Percentiles rank a stretch among this genome's conserved stretches.
Conservation (phyloP, 257 asterid species). For the Petunia secreta region DNA sequence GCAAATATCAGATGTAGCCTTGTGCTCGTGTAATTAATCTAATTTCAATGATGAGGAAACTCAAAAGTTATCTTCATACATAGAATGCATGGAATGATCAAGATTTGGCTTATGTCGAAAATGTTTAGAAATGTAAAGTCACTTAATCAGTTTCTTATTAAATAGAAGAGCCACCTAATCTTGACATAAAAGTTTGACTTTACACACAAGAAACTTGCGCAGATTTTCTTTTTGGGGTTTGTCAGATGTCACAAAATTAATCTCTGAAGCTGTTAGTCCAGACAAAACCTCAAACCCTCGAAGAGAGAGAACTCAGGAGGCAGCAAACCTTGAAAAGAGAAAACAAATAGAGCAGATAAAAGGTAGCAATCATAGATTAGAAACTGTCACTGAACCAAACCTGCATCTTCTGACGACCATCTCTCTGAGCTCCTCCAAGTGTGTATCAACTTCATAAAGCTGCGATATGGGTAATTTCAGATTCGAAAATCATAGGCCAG, state of each 20-base stretch:
- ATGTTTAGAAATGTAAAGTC: background rate
- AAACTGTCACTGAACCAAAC: constrained; percentile 44
- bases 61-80: background rate
- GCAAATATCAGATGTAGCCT: background rate
- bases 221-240: background rate
- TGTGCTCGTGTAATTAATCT: constrained; percentile 8
- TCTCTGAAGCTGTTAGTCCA: background rate
- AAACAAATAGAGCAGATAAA: constrained; percentile 10
- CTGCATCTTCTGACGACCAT: constrained; percentile 80
- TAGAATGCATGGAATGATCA: constrained; percentile 5
- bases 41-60: constrained; percentile 6
- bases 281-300: constrained; percentile 14
- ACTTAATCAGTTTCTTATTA: background rate
- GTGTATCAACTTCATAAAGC: constrained; percentile 71
- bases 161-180: background rate
- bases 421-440: constrained; percentile 78
- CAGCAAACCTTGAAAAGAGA: background rate
- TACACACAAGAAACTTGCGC: background rate
- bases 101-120: background rate
- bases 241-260: background rate
- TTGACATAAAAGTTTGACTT: background rate
- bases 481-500: background rate
- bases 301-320: constrained; percentile 18
- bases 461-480: constrained; percentile 38
- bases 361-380: constrained; percentile 11